Evolutionary conservation across 306 rosid species (phyloP).

Genomic region (Prinsepia uniflora): DNA sequence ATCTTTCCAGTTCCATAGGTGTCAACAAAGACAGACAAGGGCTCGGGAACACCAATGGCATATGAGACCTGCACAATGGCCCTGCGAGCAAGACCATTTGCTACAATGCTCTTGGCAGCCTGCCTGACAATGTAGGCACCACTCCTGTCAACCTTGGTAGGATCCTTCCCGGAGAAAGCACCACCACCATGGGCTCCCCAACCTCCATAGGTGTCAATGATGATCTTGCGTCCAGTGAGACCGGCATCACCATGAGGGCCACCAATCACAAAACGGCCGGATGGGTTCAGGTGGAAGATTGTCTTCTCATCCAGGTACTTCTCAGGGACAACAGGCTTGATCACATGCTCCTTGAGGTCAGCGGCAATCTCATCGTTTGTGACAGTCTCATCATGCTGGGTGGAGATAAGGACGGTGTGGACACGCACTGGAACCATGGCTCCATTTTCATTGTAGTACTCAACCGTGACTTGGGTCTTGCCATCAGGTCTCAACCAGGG

Average conservation of each 20-base stretch:
- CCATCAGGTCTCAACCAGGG: conserved; percentile 98
- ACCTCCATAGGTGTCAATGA: conserved; percentile 95
- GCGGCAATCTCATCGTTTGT: conserved; percentile 92
- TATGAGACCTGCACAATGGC: conserved; percentile 91
- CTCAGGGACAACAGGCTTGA: conserved; percentile 93
- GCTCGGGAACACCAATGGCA: conserved; percentile 98
- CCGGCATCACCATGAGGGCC: conserved; percentile 99
- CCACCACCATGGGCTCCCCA: conserved; percentile 99
- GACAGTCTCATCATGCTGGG: conserved; percentile 98
- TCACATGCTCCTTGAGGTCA: conserved; percentile 92
- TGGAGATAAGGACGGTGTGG: conserved; percentile 97
- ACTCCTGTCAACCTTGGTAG: conserved; percentile 98
- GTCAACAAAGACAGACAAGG: conserved; percentile 80
- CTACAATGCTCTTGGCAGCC: conserved; percentile 97
- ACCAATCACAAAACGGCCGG: conserved; percentile 97
- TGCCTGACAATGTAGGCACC: conserved; percentile 97
- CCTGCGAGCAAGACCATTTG: conserved; percentile 92
- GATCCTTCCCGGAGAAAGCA: conserved; percentile 99
- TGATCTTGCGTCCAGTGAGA: conserved; percentile 96
- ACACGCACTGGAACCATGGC: conserved; percentile 97
- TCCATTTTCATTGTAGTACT: conserved; percentile 82
- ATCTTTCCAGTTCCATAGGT: conserved; percentile 85
- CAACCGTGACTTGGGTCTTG: conserved; percentile 95
- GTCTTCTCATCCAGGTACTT: conserved; percentile 96
- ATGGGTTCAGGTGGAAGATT: conserved; percentile 99